Base-by-base conservation (phyloP, 2,329 filamentous ascomycete genomes). In the Scleromitrula shiraiana region DNA sequence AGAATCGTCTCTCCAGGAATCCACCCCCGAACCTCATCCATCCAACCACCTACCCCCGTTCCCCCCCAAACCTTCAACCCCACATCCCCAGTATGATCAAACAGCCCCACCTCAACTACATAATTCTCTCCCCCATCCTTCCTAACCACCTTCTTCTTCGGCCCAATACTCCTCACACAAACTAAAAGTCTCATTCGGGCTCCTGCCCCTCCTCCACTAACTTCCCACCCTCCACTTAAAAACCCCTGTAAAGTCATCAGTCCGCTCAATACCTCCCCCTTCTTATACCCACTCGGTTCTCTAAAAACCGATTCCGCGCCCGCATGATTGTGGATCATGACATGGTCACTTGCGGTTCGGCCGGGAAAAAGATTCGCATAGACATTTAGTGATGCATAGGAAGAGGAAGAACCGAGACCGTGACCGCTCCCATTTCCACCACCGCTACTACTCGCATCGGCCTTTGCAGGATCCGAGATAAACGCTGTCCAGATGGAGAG, bases 341-440 rank as follows among this genome's bases (percentile, higher is more conserved):
- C 64, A 50, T 78, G 71, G 36, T 73, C 77, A 35, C 69, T 68
- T 6, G 70, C 69, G 46, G 77, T 71, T 7, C 75, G 69, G 33
- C 77, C 75, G 0, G 77, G 78, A 45, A 79, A 80, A 24, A 83
- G 69, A n/a, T 72, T 75, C 0, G 74, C 73, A 44, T 73, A 73
- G 17, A 75, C 62, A 62, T n/a, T n/a, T n/a, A n/a, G n/a, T n/a
- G n/a, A n/a, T n/a, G n/a, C n/a, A n/a, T n/a, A n/a, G n/a, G n/a
- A n/a, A n/a, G n/a, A n/a, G 20, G 30, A 2, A 59, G 44, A 14
- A 44, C 41, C 10, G 27, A 4, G 26, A 30, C 66, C 0, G 67
- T 65, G 12, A 67, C 70, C n/a, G n/a, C n/a, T n/a, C n/a, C n/a
- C n/a, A n/a, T n/a, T n/a, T n/a, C n/a, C n/a, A n/a, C n/a, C n/a